Base-by-base conservation (phyloP, 495 filamentous ascomycete species). In the Chaetomidium leptoderma region DNA sequence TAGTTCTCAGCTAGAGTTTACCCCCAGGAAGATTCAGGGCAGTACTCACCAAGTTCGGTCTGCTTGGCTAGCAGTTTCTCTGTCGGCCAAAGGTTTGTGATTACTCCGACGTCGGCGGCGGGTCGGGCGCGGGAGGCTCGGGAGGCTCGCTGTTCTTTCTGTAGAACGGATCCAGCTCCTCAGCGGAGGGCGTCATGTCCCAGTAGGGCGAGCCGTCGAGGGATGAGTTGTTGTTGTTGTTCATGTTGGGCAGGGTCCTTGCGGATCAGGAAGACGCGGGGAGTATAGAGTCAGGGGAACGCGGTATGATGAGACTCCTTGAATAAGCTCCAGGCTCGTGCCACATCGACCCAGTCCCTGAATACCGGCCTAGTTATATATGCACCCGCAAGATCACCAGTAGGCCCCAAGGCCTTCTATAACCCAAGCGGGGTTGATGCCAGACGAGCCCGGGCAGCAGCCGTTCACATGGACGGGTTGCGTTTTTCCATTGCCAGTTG, bases 341-440 rank as follows among this genome's bases (percentile, higher is more conserved):
- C n/a, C n/a, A n/a, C n/a, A n/a, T n/a, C n/a, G n/a, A 0, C 11
- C 11, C 49, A 23, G 11, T 37, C 14, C 33, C 24, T n/a, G 2
- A 16, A 32, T 33, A 4, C 26, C 17, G 4, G 13, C 7, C 37
- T 16, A 16, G 16, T 53, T 32, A 43, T 53, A 43, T 43, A 43
- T 39, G 14, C 8, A 21, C 53, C 23, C 42, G 9, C 19, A 26
- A 16, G 13, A 37, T 23, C 29, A 10, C 6, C 21, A 23, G 1
- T 21, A 21, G 26, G 16, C 32, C 2, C 10, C 33, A 14, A 14
- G 32, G 11, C 7, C 6, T 11, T 29, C 19, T 30, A 23, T 26
- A 23, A 36, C 33, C 53, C 53, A 40, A 56, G 53, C 26, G 53
- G 53, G 53, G 53, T 56, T 56, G 53, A 47, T 56, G 53, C 53